Conservation (phyloP, 192 early-diverging fungal species). For the Radiomyces spectabilis region DNA sequence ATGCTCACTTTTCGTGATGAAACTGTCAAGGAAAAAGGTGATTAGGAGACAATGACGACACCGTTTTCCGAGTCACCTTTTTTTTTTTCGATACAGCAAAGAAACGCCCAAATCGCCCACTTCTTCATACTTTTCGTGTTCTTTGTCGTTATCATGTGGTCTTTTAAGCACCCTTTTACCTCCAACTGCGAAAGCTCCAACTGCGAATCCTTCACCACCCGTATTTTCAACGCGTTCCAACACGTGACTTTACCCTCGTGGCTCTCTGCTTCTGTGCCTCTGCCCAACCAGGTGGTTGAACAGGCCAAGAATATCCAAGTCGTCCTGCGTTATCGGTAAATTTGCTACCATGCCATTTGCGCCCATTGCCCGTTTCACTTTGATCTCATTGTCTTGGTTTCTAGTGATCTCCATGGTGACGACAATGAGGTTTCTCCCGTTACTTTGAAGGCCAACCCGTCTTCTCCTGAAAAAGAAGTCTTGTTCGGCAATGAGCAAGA, state of each 20-base stretch:
- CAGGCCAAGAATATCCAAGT: slow-evolving; percentile 82
- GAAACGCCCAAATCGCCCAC: too few species aligned
- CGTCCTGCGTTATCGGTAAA: slow-evolving; percentile 69
- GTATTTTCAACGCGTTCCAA: slow-evolving; percentile 3
- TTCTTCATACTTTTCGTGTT: too few species aligned
- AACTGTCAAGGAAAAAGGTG: too few species aligned
- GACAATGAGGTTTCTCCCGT: slow-evolving; percentile 54
- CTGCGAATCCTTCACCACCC: background rate
- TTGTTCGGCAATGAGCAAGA: slow-evolving; percentile 48
- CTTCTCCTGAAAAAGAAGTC: slow-evolving; percentile 57
- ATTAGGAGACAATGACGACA: too few species aligned
- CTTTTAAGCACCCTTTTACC: background rate
- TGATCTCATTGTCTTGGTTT: background rate
- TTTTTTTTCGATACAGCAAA: too few species aligned
- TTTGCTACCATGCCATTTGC: background rate
- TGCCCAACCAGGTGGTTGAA: too few species aligned
- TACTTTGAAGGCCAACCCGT: slow-evolving; percentile 48
- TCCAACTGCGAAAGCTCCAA: background rate
- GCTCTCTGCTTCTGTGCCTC: too few species aligned
- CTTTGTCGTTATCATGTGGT: too few species aligned
- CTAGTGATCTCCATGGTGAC: background rate
- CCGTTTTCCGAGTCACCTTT: too few species aligned
- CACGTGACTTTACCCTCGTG: too few species aligned
- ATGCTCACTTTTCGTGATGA: too few species aligned
- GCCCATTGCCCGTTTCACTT: background rate